Evolutionary conservation across 768 basidiomycete species (phyloP).

Genomic region (Mrakia blollopis): DNA sequence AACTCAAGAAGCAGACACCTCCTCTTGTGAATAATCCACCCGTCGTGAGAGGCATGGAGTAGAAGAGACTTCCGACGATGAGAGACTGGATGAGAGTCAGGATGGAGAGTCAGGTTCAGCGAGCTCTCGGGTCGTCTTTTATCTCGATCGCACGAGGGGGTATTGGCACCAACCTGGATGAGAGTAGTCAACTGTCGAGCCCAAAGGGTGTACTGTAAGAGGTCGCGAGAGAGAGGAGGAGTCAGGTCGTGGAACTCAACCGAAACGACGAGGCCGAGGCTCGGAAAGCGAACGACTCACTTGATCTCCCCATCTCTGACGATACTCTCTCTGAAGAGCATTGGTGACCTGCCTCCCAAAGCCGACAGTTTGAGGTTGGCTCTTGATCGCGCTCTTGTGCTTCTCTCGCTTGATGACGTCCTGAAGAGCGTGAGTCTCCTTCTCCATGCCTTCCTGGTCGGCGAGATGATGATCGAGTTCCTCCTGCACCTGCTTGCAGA

Average conservation of each 20-base stretch:
- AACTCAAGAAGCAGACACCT: conserved; percentile 7
- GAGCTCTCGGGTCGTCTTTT: too few relatives aligned
- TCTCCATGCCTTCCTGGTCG: conserved; percentile 20
- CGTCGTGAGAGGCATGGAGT: conserved; percentile 2
- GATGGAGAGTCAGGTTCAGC: too few relatives aligned
- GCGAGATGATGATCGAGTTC: conserved; percentile 38
- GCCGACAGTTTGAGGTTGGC: conserved; percentile 36
- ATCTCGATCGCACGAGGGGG: too few relatives aligned
- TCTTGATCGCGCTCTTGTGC: conserved; percentile 35
- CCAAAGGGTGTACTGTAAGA: not conserved
- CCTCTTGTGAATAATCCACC: conserved; percentile 6
- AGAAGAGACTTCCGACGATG: conserved; percentile 19
- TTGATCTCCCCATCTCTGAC: conserved; percentile 41
- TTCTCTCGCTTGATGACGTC: conserved; percentile 35
- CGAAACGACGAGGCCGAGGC: not conserved
- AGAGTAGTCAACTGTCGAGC: conserved; percentile 23
- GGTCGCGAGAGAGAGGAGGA: not conserved
- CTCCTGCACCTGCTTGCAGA: conserved; percentile 36
- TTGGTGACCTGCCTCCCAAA: conserved; percentile 37
- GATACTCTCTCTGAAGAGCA: conserved; percentile 39
- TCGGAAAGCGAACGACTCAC: not conserved
- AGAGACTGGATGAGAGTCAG: conserved; percentile 23
- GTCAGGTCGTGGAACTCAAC: not conserved
- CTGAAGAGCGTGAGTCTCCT: conserved; percentile 35
- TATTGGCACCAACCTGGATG: too few relatives aligned